Base-by-base conservation (phyloP, 1,284 basidiomycete genomes). In the Schizophyllum amplum region DNA sequence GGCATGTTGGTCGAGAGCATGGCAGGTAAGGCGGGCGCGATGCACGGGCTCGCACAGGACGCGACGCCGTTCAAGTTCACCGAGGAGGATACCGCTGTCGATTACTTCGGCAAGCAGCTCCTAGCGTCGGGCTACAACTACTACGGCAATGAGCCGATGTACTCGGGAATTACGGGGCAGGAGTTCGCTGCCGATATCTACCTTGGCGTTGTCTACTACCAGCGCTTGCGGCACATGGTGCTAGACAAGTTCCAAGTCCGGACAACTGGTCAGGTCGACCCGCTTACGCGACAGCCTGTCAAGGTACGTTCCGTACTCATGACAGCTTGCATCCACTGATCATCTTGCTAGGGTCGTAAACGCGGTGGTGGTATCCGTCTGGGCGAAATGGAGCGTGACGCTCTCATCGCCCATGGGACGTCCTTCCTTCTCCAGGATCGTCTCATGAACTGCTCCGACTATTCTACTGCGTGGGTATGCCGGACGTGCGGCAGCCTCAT, bases 361-460 rank as follows among this genome's bases (percentile, higher is more conserved):
- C 90, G 95, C 57, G 94, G 92, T 47, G 97, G 97, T 68, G 97
- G 97, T 71, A 99, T 99, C 67, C 95, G 97, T 62, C 99, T 99
- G 72, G 97, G 97, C 66, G 97, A 99, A 76, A 99, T 99, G 97
- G 97, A 99, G 74, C 91, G 97, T 58, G 97, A 99, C 69, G 96
- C 97, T 15, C 81, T 99, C 54, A 92, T 99, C 64, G 97, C 97
- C 3, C 97, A 99, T 74, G 97, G 97, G 48, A 98, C 97, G 4
- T 94, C 93, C 5, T 99, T 97, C 86, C 81, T 99, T 51, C 82
- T 99, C 23, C 96, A 99, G 78, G 97, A 99, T 72, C 83, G 97
- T 56, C 76, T 99, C 68, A 99, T 99, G 96, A 99, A 99, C 74
- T 99, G 97, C 71, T 99, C 96, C 47, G 97, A 99, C 74, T 99